Conservation (phyloP, 768 basidiomycete genomes). For the Pisolithus marmoratus region DNA sequence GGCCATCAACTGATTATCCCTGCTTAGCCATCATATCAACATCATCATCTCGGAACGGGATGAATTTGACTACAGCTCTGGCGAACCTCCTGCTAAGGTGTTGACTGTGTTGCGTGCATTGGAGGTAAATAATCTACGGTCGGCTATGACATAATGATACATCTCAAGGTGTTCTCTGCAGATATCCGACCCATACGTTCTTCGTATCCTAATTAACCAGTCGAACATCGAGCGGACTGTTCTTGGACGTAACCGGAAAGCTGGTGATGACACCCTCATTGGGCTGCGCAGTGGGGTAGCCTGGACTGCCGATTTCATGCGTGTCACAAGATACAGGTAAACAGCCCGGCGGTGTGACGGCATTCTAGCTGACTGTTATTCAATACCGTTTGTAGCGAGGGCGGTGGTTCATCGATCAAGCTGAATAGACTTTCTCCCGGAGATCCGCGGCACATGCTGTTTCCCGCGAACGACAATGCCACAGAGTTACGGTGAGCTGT, state of each 20-base stretch:
- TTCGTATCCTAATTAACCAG: constrained; percentile 77
- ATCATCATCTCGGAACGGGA: constrained; percentile 69
- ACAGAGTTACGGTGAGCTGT: constrained; percentile 42
- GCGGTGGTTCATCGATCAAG: constrained; percentile 53
- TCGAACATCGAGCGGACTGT: constrained; percentile 65
- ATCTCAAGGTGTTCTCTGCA: constrained; percentile 23
- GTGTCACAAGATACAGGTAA: constrained; percentile 60
- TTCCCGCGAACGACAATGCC: constrained; percentile 47
- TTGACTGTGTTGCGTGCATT: constrained; percentile 79
- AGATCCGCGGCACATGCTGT: constrained; percentile 42
- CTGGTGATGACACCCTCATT: constrained; percentile 52
- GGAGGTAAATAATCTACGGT: constrained; percentile 45
- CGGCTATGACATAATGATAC: background rate
- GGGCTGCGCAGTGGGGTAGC: constrained; percentile 48
- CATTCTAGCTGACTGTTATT: background rate
- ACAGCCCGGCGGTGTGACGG: constrained; percentile 18
- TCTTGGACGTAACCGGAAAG: constrained; percentile 56
- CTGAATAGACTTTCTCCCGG: constrained; percentile 22
- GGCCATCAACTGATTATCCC: constrained; percentile 8
- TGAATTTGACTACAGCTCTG: constrained; percentile 71
- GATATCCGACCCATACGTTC: constrained; percentile 70
- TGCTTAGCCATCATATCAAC: constrained; percentile 36
- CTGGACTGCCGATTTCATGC: constrained; percentile 59
- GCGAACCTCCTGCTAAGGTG: constrained; percentile 60
- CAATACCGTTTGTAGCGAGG: constrained; percentile 42